Conservation (phyloP, 2,329 filamentous ascomycete genomes). For the Neoarthrinium moseri region DNA sequence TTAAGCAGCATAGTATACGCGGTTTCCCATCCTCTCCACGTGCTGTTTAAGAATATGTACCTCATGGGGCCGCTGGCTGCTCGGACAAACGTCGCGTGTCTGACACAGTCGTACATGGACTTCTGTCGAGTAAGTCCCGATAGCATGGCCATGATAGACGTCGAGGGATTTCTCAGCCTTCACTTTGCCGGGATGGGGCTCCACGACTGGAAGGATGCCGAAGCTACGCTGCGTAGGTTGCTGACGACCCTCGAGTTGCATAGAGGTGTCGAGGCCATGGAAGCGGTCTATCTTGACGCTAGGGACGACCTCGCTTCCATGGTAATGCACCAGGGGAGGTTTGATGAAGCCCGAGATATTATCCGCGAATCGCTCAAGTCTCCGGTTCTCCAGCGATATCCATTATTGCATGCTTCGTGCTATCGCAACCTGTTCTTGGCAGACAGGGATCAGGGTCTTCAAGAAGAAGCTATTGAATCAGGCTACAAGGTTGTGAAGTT, state of each 20-base stretch:
- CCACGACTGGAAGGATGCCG: neutral
- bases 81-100: neutral
- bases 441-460: neutral
- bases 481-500: neutral
- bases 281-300: neutral
- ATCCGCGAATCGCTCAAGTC: neutral
- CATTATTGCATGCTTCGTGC: neutral
- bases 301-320: neutral
- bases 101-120: neutral
- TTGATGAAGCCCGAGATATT: neutral
- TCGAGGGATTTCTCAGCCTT: neutral
- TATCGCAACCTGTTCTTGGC: neutral
- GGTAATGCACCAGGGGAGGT: neutral
- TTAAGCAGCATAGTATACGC: neutral
- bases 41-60: neutral
- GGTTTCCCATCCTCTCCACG: neutral
- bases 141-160: conserved; percentile 3
- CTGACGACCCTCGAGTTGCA: neutral
- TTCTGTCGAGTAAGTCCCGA: neutral
- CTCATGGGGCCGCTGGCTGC: neutral
- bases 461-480: neutral
- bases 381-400: neutral
- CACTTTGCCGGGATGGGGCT: neutral
- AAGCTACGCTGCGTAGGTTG: neutral
- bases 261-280: neutral